Evolutionary conservation across 495 filamentous ascomycete genomes (phyloP).

Genomic region (Parmelia sp.): DNA sequence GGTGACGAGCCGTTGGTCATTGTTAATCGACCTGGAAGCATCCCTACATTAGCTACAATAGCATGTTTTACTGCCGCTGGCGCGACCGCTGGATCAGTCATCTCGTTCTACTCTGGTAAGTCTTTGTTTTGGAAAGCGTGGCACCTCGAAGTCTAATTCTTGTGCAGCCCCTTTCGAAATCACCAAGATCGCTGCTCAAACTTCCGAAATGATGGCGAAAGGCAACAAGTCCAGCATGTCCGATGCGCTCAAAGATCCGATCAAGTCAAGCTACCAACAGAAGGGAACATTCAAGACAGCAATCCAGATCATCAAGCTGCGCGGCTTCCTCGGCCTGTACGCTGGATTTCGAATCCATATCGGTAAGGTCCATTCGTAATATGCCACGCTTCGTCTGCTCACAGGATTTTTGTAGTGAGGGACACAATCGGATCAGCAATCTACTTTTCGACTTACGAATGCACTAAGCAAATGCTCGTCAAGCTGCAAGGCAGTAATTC

Average conservation of each 20-base stretch:
- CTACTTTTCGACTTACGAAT: constrained; percentile 83
- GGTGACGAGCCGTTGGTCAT: constrained; percentile 58
- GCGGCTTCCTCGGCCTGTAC: constrained; percentile 65
- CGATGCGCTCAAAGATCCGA: constrained; percentile 51
- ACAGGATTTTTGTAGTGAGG: constrained; percentile 47
- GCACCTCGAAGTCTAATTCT: background rate
- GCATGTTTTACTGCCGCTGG: constrained; percentile 67
- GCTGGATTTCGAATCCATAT: constrained; percentile 72
- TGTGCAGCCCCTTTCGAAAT: constrained; percentile 69
- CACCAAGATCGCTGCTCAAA: constrained; percentile 73
- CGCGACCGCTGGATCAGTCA: constrained; percentile 66
- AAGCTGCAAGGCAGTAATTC: constrained; percentile 60
- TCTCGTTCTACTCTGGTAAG: constrained; percentile 73
- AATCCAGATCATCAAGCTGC: constrained; percentile 61
- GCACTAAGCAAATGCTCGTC: constrained; percentile 67
- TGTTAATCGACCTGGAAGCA: constrained; percentile 58
- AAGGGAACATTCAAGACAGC: constrained; percentile 73
- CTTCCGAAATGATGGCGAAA: constrained; percentile 63
- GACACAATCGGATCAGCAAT: constrained; percentile 77
- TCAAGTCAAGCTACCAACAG: constrained; percentile 60
- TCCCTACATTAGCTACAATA: constrained; percentile 58
- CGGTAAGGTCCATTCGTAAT: constrained; percentile 43
- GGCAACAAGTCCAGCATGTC: constrained; percentile 51
- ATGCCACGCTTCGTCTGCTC: background rate
- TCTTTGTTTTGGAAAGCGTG: background rate